Base-by-base conservation (phyloP, 305 asterid genomes). In the Fraxinus sp. region DNA sequence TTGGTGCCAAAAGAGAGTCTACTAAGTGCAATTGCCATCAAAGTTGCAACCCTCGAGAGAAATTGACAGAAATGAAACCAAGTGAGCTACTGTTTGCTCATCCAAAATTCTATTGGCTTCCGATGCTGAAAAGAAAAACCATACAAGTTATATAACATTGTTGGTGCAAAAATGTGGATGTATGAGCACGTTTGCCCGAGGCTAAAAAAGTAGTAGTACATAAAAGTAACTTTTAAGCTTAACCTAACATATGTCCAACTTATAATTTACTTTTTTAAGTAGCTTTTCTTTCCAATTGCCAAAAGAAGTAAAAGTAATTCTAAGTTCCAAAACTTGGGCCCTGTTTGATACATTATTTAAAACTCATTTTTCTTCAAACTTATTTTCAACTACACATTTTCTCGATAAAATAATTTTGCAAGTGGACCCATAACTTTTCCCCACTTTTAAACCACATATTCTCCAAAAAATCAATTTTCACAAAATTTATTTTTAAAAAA, bases 81-180 rank as follows among this genome's bases (percentile, higher is more conserved):
- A 4, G 18, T 18, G 8, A 5, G 18, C 75, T 68, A 68, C 75
- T 28, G 36, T 28, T 30, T 68, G 75, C 75, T 68, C 39, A 13
- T 68, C 75, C 99, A 95, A 78, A 95, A 94, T 62, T 90, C 98
- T 36, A 46, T 76, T 36, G 97, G 92, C 87, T 94, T 95, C 55
- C 97, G 94, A 77, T 95, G 99, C 96, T 93, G 89, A 68, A 84
- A 85, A 82, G 10, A 57, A 75, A 80, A 70, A 16, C 13, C 30
- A 78, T 46, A 41, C 46, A 78, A 78, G 52, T 28, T 36, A 64
- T 1, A 14, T 81, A 52, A 49, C 20, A 77, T 1, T 16, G 39
- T 77, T 26, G 78, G 66, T 46, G 78, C 24, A 14, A 75, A 28
- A 32, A 18, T 64, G 28, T 7, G 55, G 46, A 30, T 28, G 41